Base-by-base conservation (phyloP, 148 eudicot genomes). In the Diospyros lotus region DNA sequence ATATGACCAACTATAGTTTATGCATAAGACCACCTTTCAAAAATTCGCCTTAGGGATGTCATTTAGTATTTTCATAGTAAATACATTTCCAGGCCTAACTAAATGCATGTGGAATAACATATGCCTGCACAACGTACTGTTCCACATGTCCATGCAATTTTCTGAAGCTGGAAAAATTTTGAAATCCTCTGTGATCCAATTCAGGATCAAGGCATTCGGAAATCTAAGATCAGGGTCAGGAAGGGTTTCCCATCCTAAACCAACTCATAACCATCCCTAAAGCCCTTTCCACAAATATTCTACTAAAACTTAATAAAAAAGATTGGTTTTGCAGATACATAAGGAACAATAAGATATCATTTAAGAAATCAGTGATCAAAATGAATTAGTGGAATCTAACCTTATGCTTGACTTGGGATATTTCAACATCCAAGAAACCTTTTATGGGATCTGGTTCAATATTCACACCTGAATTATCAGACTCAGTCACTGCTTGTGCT, bases 321-420 rank as follows among this genome's bases (percentile, higher is more conserved):
- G 1, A 59, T 2, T 38, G 66, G 66, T 2, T 40, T 62, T 10
- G 13, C 9, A 9, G 4, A 38, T 8, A 62, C 5, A 44, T 38
- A 7, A 40, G 42, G 44, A 62, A 38, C 14, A 60, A 1, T 50
- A 53, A 38, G 5, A 39, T 56, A 13, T 5, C 7, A 12, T 61
- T 13, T 38, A 73, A 44, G 58, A 69, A 67, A 28, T 28, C 28
- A 28, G 28, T 28, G 28, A 28, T 28, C 28, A 45, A 53, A 38
- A 52, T 56, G 38, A 40, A 59, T 10, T 48, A 10, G n/a, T 39
- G 46, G 61, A 76, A 64, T 41, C 81, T 76, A 72, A 94, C 98
- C 93, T 88, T 86, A 40, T 53, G 73, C 77, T 79, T 64, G 58
- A 75, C 70, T 68, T 80, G 78, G 42, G 81, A 67, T 8, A 76